Base-by-base conservation (phyloP, 345 rosid species). In the Salix purpurea region DNA sequence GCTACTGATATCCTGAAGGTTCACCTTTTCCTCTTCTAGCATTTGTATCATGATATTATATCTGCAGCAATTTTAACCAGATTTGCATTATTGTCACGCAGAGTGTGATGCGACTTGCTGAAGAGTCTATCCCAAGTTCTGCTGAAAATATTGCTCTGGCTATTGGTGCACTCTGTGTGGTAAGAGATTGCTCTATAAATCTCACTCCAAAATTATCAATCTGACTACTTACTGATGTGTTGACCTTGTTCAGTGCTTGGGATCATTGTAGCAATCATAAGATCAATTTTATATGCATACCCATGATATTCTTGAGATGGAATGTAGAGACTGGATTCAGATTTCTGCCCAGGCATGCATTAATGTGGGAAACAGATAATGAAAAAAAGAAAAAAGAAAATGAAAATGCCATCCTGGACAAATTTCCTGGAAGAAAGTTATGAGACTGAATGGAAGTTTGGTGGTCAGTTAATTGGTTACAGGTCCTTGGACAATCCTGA, bases 1-100 rank as follows among this genome's bases (percentile, higher is more conserved):
- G 97, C 97, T 76, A 89, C 82, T 82, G 85, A 80, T 81, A 94
- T 94, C 80, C 76, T 94, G 88, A 91, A 90, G 99, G 99, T 94
- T 81, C 77, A 70, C 46, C 36, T 76, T 52, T 64, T 56, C 54
- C 70, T 82, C 76, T 60, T 26, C 46, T 42, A 32, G 18, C 70
- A 26, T 65, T 76, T 60, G 46, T 72, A 32, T 23, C 61, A 1
- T 16, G 42, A 36, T 48, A 34, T 30, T n/a, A 39, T 75, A 16
- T 39, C 65, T 71, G 56, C 18, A 36, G 60, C 26, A 32, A 42
- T 39, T 46, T 56, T 15, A 62, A 46, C 69, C 52, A 65, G 58
- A 44, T 69, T 72, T 44, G 48, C 48, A 21, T 66, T 74, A 36
- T 69, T 68, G 28, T 71, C 26, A 23, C 80, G 86, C 84, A 94